phyloP scores from a whole-genome alignment of 805 yeast species.

The Starmerella riodocensis region DNA sequence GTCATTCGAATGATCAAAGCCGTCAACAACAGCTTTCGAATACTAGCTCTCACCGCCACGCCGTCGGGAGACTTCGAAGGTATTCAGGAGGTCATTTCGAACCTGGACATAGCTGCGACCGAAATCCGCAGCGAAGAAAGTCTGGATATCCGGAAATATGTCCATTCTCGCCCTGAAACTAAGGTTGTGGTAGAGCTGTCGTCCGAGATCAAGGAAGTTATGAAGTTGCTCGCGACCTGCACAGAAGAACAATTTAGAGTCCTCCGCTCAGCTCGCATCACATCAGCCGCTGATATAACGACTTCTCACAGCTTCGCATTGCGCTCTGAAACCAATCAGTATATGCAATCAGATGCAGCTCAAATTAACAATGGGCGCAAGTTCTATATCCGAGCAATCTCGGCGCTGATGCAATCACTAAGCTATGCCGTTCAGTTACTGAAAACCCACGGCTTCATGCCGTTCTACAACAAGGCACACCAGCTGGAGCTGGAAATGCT shows the following conservation, averaged over 20 bases:
- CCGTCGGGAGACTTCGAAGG: slow-evolving; percentile 83
- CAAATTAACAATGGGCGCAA: slow-evolving; percentile 16
- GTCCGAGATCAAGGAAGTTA: slow-evolving; percentile 42
- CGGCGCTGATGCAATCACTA: slow-evolving; percentile 51
- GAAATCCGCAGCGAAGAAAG: slow-evolving; percentile 81
- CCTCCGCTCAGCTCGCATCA: slow-evolving; percentile 51
- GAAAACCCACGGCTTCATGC: slow-evolving; percentile 66
- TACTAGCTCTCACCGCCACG: slow-evolving; percentile 87
- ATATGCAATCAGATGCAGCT: slow-evolving; percentile 19
- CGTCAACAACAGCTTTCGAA: slow-evolving; percentile 53
- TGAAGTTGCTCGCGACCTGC: slow-evolving; percentile 47
- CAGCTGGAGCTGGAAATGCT: slow-evolving; percentile 32
- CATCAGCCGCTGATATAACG: slow-evolving; percentile 52
- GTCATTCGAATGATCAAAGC: slow-evolving; percentile 57
- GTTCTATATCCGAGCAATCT: slow-evolving; percentile 22
- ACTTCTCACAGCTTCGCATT: slow-evolving; percentile 25
- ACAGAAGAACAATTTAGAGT: slow-evolving; percentile 50
- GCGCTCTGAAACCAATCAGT: slow-evolving; percentile 54
- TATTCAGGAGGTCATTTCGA: slow-evolving; percentile 71
- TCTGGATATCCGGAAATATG: slow-evolving; percentile 63
- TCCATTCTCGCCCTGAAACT: slow-evolving; percentile 53
- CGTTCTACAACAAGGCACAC: slow-evolving; percentile 55
- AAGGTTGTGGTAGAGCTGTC: slow-evolving; percentile 44
- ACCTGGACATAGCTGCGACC: slow-evolving; percentile 56
- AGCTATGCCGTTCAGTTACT: slow-evolving; percentile 44